Evolutionary conservation across 495 filamentous ascomycete genomes (phyloP).

Genomic region (Xylaria bambusicola): DNA sequence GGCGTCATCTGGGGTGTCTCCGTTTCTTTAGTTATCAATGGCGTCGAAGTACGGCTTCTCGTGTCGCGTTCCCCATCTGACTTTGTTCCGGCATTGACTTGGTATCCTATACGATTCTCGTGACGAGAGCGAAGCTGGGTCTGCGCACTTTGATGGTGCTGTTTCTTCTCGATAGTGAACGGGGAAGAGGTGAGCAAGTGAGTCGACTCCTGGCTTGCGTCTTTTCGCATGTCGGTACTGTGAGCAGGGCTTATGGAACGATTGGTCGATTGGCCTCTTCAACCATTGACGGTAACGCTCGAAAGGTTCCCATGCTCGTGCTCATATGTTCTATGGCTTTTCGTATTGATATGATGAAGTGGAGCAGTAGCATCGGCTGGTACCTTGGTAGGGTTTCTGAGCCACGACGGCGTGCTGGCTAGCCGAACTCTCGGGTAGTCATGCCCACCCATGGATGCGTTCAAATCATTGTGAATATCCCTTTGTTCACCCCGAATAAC

Average conservation of each 20-base stretch:
- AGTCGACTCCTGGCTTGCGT: too few species aligned
- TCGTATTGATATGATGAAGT: conserved; percentile 6
- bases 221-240: neutral
- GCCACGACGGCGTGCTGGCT: conserved; percentile 40
- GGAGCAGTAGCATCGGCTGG: conserved; percentile 21
- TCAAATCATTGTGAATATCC: neutral
- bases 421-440: conserved; percentile 26
- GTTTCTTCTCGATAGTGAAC: too few species aligned
- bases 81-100: too few species aligned
- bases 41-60: neutral
- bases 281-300: neutral
- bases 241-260: neutral
- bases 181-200: too few species aligned
- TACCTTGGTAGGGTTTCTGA: conserved; percentile 32
- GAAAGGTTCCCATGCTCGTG: neutral
- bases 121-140: too few species aligned
- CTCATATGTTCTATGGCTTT: neutral
- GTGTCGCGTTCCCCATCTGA: neutral
- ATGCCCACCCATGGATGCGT: neutral
- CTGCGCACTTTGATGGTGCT: too few species aligned
- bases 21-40: neutral
- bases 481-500: neutral
- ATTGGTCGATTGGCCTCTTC: neutral
- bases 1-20: neutral
- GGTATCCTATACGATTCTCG: too few species aligned